These are phyloP conservation scores for Cystofilobasidium macerans DNA, from an alignment of 768 basidiomycete genomes.

Conservation along the genomic window DNA sequence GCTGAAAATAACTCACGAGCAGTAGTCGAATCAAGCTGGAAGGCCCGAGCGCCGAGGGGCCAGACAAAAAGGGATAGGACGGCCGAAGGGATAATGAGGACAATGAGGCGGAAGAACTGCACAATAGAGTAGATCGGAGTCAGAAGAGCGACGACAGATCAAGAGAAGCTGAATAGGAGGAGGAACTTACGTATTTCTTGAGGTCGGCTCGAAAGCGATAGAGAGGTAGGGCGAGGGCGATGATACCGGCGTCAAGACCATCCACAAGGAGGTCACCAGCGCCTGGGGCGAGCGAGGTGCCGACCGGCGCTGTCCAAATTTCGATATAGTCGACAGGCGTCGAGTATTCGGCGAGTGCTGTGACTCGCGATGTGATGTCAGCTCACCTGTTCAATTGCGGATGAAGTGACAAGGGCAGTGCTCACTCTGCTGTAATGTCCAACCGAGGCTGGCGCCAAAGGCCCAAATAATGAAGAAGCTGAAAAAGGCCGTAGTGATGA, in stretches of 20 bases:
- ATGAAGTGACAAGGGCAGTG: too few relatives aligned
- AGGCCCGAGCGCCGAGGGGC: constrained; percentile 13
- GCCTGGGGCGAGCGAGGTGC: constrained; percentile 2
- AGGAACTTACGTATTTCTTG: background rate
- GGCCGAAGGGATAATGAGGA: constrained; percentile 13
- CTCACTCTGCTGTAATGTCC: constrained; percentile 19
- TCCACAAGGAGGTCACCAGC: constrained; percentile 17
- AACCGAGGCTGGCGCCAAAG: constrained; percentile 18
- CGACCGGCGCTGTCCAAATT: constrained; percentile 7
- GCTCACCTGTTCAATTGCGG: background rate
- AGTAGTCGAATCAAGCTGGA: background rate
- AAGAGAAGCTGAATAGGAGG: background rate
- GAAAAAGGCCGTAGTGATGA: background rate
- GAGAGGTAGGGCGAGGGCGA: constrained; percentile 14
- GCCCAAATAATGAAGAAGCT: constrained; percentile 12
- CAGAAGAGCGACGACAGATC: background rate
- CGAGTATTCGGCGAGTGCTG: constrained; percentile 5
- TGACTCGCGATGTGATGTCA: background rate
- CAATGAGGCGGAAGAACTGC: constrained; percentile 20
- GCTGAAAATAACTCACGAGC: background rate
- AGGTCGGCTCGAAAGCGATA: constrained; percentile 15
- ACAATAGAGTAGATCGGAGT: background rate
- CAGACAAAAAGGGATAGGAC: constrained; percentile 14
- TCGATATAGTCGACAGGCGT: constrained; percentile 11
- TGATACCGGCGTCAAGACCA: constrained; percentile 17